phyloP scores from a whole-genome alignment of 1,284 basidiomycete species.

The Puccinia coronata region DNA sequence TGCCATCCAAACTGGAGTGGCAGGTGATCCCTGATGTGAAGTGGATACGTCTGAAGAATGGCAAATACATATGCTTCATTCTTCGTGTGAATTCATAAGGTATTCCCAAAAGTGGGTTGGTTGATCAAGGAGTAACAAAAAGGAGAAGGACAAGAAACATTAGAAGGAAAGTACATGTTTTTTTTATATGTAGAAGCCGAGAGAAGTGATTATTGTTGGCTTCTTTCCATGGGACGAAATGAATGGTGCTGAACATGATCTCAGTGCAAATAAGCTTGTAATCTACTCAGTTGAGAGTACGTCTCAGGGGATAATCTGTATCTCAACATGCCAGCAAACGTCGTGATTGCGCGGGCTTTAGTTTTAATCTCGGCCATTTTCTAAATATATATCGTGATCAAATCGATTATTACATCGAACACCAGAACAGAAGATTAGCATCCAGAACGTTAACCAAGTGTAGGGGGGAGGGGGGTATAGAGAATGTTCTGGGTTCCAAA shows the following conservation, averaged over 20 bases:
- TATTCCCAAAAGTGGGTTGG: neutral
- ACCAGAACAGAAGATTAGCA: conserved; percentile 85
- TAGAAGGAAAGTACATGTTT: too few relatives aligned
- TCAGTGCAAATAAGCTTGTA: conserved; percentile 55
- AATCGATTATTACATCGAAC: conserved; percentile 39
- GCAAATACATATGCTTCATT: too few relatives aligned
- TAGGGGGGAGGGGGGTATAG: too few relatives aligned
- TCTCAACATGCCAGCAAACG: conserved; percentile 76
- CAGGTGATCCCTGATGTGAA: too few relatives aligned
- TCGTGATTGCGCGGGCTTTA: conserved; percentile 63
- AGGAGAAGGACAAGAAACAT: neutral
- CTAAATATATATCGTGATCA: neutral
- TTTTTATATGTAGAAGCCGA: neutral
- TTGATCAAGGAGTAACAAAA: neutral
- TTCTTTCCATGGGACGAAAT: too few relatives aligned
- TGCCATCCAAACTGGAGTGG: too few relatives aligned
- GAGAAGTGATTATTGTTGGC: neutral
- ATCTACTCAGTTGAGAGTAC: conserved; percentile 51
- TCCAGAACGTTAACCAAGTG: conserved; percentile 58
- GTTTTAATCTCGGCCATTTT: conserved; percentile 21
- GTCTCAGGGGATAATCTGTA: conserved; percentile 49
- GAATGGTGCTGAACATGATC: neutral
- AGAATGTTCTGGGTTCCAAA: too few relatives aligned
- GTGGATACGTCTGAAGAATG: too few relatives aligned
- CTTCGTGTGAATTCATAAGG: neutral